Percentiles rank a stretch among this genome's conserved stretches.
phyloP scores from a whole-genome alignment of 352 stramenopile species.

The Lagenidium sp. region DNA sequence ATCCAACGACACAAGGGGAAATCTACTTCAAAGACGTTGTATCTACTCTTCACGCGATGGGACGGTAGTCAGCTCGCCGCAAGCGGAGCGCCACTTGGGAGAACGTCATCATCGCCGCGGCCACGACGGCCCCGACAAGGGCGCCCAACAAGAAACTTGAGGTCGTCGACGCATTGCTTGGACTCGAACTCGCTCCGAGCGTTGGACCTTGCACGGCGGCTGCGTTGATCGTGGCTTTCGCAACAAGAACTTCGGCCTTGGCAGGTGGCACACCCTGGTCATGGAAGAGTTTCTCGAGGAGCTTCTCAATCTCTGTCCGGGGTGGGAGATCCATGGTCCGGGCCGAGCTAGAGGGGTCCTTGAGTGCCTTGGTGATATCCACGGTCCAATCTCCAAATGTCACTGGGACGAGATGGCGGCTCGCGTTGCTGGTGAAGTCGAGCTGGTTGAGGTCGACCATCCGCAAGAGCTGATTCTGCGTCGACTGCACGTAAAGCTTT shows the following conservation, averaged over 20 bases:
- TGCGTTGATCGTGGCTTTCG: not conserved
- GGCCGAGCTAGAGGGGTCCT: conserved; percentile 24
- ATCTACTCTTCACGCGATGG: no score
- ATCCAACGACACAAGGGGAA: no score
- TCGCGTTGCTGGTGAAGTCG: conserved; percentile 30
- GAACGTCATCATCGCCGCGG: conserved; percentile 6
- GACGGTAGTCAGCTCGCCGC: no score
- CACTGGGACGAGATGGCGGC: conserved; percentile 40
- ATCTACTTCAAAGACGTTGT: no score
- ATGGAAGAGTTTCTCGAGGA: conserved; percentile 18
- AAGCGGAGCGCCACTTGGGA: no score
- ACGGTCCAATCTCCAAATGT: conserved; percentile 60
- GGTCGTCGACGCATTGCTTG: not conserved
- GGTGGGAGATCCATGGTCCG: conserved; percentile 54
- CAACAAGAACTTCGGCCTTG: not conserved
- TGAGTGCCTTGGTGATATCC: conserved; percentile 35
- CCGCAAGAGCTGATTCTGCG: conserved; percentile 56
- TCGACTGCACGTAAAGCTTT: conserved; percentile 68
- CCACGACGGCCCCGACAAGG: conserved; percentile 2
- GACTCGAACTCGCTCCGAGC: no score
- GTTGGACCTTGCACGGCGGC: no score
- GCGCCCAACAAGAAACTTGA: conserved; percentile 8
- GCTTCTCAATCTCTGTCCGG: conserved; percentile 29
- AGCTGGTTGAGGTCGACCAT: conserved; percentile 44
- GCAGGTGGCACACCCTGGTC: not conserved